phyloP scores from a whole-genome alignment of 2,329 filamentous ascomycete species.

The Fulvia fulva region DNA sequence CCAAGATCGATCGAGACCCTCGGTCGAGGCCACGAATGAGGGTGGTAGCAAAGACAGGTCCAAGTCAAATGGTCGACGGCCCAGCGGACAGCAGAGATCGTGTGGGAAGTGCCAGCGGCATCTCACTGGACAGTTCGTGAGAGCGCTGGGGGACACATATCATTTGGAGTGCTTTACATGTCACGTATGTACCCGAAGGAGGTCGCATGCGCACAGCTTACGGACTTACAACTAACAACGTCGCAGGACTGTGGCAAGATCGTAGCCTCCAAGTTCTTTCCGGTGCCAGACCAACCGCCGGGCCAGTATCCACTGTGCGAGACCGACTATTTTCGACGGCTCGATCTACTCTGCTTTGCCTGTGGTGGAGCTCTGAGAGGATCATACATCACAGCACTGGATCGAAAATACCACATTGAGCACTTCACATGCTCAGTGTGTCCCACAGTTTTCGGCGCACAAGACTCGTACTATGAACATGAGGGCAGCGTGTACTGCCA shows the following conservation, averaged over 20 bases:
- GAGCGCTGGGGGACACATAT: slow-evolving; percentile 87
- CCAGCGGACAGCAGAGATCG: slow-evolving; percentile 37
- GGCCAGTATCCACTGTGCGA: slow-evolving; percentile 94
- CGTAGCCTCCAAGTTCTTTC: slow-evolving; percentile 98
- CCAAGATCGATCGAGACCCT: slow-evolving; percentile 9
- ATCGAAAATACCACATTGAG: slow-evolving; percentile 98
- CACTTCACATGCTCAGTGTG: slow-evolving; percentile 98
- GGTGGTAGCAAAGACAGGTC: slow-evolving; percentile 22
- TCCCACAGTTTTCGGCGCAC: slow-evolving; percentile 93
- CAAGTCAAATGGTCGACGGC: slow-evolving; percentile 26
- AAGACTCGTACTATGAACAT: slow-evolving; percentile 98
- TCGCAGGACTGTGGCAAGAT: slow-evolving; percentile 92
- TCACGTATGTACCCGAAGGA: slow-evolving; percentile 64
- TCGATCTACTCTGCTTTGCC: slow-evolving; percentile 85
- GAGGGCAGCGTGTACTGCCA: slow-evolving; percentile 96
- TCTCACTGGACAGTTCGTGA: slow-evolving; percentile 91
- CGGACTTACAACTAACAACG: slow-evolving; percentile 2
- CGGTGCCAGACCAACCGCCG: slow-evolving; percentile 84
- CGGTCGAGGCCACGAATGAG: slow-evolving; percentile 15
- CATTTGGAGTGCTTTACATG: slow-evolving; percentile 98
- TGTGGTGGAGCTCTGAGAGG: slow-evolving; percentile 90
- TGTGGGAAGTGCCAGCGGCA: slow-evolving; percentile 84
- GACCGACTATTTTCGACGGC: slow-evolving; percentile 91
- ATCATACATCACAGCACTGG: slow-evolving; percentile 95
- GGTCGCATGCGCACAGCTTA: slow-evolving; percentile 20